Percentiles rank a stretch among this genome's conserved stretches.
Conservation (phyloP, 345 rosid species). For the Sisymbrium irio region DNA sequence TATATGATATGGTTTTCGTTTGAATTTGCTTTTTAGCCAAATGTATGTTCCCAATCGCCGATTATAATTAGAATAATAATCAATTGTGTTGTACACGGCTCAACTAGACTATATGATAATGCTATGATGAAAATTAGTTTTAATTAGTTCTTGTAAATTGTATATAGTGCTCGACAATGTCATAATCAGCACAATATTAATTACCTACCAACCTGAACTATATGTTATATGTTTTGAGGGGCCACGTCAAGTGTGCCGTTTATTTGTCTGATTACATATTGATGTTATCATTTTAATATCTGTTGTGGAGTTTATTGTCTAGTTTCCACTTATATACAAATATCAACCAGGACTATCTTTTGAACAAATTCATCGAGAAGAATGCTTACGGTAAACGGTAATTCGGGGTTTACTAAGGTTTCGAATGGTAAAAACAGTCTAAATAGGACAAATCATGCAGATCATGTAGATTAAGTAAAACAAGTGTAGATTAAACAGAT, state of each 20-base stretch:
- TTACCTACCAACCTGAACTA: slow-evolving; percentile 34
- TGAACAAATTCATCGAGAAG: slow-evolving; percentile 8
- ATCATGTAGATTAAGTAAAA: no score
- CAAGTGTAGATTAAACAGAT: no score
- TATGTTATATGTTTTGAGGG: slow-evolving; percentile 27
- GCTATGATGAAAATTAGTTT: not conserved
- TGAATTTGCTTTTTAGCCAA: no score
- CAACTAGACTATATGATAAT: slow-evolving; percentile 12
- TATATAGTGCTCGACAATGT: slow-evolving; percentile 32
- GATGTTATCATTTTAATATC: not conserved
- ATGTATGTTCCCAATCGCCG: not conserved
- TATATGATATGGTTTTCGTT: no score
- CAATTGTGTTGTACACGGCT: slow-evolving; percentile 17
- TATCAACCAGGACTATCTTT: slow-evolving; percentile 3
- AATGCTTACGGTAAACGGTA: not conserved
- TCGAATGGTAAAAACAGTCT: no score
- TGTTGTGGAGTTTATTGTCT: slow-evolving; percentile 26
- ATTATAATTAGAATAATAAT: slow-evolving; percentile 8
- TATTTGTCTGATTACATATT: slow-evolving; percentile 4
- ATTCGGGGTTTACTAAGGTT: not conserved
- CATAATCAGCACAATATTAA: slow-evolving; percentile 27
- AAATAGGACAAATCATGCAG: no score
- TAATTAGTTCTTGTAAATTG: not conserved
- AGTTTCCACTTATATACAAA: slow-evolving; percentile 29
- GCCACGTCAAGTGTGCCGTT: slow-evolving; percentile 27